These are phyloP conservation scores for Candida sp. DNA, from an alignment of 1,139 yeast species.

Conservation along the genomic window DNA sequence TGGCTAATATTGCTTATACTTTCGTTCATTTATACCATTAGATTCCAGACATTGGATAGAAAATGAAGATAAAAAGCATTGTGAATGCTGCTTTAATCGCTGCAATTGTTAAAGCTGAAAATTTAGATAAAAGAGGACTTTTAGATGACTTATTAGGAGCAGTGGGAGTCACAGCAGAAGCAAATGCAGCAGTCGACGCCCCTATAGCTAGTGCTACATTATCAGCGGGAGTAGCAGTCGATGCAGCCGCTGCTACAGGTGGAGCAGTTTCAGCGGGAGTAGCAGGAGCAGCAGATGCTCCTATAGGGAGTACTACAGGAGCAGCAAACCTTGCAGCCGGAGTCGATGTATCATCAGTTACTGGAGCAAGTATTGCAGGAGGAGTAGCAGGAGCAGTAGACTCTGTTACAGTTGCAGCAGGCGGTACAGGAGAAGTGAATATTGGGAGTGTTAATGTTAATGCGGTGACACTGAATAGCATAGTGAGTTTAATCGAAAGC, in stretches of 20 bases:
- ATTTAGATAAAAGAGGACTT: constrained; percentile 6
- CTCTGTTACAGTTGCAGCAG: neutral
- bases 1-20: constrained; percentile 1
- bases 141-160: constrained; percentile 3
- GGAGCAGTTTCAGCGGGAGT: too few species aligned
- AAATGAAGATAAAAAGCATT: constrained; percentile 17
- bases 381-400: neutral
- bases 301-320: too few species aligned
- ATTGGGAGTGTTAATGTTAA: too few species aligned
- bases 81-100: constrained; percentile 17
- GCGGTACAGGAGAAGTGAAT: too few species aligned
- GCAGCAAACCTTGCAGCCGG: constrained; percentile 3
- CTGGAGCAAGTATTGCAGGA: constrained; percentile 3
- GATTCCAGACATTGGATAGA: constrained; percentile 3
- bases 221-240: too few species aligned
- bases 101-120: constrained; percentile 14
- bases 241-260: too few species aligned
- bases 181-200: constrained; percentile 7
- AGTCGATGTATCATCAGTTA: constrained; percentile 7
- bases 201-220: too few species aligned
- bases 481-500: too few species aligned
- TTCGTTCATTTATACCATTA: constrained; percentile 3
- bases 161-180: constrained; percentile 7
- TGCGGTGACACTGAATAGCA: too few species aligned
- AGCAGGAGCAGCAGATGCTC: too few species aligned